Base-by-base conservation (phyloP, 805 yeast genomes). In the Jamesozyma gamospora region DNA sequence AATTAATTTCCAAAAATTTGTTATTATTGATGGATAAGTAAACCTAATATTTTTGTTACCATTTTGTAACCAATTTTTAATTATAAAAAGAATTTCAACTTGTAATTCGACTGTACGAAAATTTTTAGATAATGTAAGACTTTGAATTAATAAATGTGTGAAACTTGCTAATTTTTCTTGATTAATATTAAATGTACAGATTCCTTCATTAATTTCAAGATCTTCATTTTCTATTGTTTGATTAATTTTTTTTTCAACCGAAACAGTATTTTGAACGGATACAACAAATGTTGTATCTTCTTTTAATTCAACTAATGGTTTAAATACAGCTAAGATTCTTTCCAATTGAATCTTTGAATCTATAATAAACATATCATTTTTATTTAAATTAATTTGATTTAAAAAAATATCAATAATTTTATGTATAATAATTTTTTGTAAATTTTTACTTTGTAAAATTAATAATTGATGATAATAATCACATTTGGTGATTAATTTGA, bases 1-100 rank as follows among this genome's bases (percentile, higher is more conserved):
- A 24, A 83, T 70, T 18, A 82, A 60, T 52, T 69, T 72, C 49
- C 86, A 66, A 16, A 79, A 71, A 37, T 69, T 69, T 38, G 77
- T 70, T 21, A 87, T 73, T 32, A 90, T 62, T 1, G 95, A 73
- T 4, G 95, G 94, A 55, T 79, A 83, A 0, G 92, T 80, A 54
- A 70, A 76, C 44, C 70, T 70, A 32, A 77, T 70, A 47, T 77
- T 75, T 27, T 60, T 64, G 1, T 69, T 54, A n/a, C 80, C 80
- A 36, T 50, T 53, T 19, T 45, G 47, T 17, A 43, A 48, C 49
- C 49, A 47, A 36, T 46, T 53, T 34, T 47, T 55, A 17, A 57
- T 36, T 3, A 46, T 56, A 48, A 47, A 61, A 58, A 24, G 75
- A 66, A 51, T 76, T 72, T 55, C 58, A 10, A 49, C 43, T 38